Evolutionary conservation across 192 early-diverging fungal genomes (phyloP).

Genomic region (Coemansia reversa): DNA sequence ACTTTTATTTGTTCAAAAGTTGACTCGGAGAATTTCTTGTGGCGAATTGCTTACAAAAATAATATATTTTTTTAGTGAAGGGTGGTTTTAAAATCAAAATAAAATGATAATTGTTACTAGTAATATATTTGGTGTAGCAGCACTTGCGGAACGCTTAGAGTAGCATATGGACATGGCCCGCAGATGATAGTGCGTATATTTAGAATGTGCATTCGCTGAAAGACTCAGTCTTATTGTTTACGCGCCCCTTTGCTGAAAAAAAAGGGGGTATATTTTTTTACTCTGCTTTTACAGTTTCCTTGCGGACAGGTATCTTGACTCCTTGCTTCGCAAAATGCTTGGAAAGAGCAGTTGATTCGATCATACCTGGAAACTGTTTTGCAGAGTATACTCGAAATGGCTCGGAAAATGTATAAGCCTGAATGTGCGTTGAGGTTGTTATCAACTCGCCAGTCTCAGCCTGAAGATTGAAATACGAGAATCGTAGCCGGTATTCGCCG

Average conservation of each 20-base stretch:
- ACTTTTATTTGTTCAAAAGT: not conserved
- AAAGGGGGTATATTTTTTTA: not conserved
- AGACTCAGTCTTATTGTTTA: too few species aligned
- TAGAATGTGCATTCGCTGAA: not conserved
- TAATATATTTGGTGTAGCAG: not conserved
- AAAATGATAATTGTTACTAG: not conserved
- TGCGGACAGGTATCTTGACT: constrained; percentile 75
- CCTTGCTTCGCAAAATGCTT: constrained; percentile 74
- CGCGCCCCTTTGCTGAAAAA: not conserved
- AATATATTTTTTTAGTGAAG: not conserved
- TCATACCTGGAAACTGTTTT: constrained; percentile 79
- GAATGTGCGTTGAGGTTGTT: constrained; percentile 53
- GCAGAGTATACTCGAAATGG: constrained; percentile 70
- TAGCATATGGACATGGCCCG: not conserved
- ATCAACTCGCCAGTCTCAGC: constrained; percentile 48
- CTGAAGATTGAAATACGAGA: constrained; percentile 65
- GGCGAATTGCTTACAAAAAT: not conserved
- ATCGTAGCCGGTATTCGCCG: constrained; percentile 64
- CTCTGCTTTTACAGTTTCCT: constrained; percentile 54
- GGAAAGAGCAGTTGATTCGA: constrained; percentile 68
- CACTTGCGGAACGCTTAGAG: not conserved
- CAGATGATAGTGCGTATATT: not conserved
- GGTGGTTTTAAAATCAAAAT: not conserved
- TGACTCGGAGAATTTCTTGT: not conserved
- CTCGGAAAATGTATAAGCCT: constrained; percentile 61